A percentile compares a stretch with the other conserved stretches of the same genome.
These are phyloP conservation scores for Phytophthora sansomeana DNA, from an alignment of 352 stramenopile genomes.

Conservation along the genomic window DNA sequence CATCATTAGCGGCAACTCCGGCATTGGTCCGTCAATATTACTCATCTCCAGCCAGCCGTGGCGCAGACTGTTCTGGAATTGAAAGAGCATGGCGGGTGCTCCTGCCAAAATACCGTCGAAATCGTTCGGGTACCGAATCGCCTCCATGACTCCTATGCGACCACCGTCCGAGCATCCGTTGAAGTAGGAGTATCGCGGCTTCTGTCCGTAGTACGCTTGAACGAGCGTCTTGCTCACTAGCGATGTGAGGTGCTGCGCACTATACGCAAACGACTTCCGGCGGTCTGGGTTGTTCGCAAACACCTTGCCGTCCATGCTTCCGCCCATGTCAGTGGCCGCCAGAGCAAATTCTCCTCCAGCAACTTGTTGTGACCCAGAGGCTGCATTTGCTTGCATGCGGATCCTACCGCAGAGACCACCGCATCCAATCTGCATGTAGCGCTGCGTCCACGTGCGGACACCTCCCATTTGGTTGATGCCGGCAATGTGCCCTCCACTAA, in stretches of 20 bases:
- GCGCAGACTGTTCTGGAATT: slow-evolving; percentile 50
- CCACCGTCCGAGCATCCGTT: slow-evolving; percentile 50
- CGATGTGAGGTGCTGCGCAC: slow-evolving; percentile 42
- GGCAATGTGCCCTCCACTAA: slow-evolving; percentile 32
- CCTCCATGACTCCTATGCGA: slow-evolving; percentile 50
- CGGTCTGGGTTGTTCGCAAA: slow-evolving; percentile 35
- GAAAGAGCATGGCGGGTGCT: slow-evolving; percentile 46
- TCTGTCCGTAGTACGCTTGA: slow-evolving; percentile 43
- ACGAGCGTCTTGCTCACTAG: slow-evolving; percentile 49
- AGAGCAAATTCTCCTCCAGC: slow-evolving; percentile 38
- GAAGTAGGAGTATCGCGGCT: slow-evolving; percentile 47
- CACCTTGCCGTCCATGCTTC: slow-evolving; percentile 36
- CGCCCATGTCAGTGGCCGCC: slow-evolving; percentile 46
- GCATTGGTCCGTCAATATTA: slow-evolving; percentile 38
- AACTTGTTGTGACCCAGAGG: slow-evolving; percentile 29
- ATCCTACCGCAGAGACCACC: slow-evolving; percentile 49
- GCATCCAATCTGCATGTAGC: slow-evolving; percentile 51
- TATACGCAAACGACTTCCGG: slow-evolving; percentile 44
- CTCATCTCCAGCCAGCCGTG: slow-evolving; percentile 44
- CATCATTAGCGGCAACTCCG: slow-evolving; percentile 27
- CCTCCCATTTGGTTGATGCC: slow-evolving; percentile 32
- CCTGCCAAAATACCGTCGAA: slow-evolving; percentile 48
- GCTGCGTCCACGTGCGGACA: slow-evolving; percentile 50
- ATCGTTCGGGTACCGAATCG: slow-evolving; percentile 43
- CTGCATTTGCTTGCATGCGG: slow-evolving; percentile 32